phyloP scores from a whole-genome alignment of 1,139 yeast species.

The Candida gigantensis region DNA sequence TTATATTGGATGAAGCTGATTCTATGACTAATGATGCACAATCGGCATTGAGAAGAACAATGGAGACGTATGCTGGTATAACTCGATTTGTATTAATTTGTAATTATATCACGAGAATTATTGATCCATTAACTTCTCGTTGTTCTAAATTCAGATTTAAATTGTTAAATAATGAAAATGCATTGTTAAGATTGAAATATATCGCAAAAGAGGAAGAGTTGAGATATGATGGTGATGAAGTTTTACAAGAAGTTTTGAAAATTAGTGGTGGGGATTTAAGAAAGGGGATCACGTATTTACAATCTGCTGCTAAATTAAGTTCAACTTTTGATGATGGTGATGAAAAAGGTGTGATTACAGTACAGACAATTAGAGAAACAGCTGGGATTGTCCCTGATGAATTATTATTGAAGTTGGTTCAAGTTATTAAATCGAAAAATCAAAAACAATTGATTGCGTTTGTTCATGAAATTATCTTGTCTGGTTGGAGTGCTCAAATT shows the following conservation, averaged over 20 bases:
- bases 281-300: conserved; percentile 87
- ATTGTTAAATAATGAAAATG: conserved; percentile 69
- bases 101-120: conserved; percentile 92
- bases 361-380: conserved; percentile 60
- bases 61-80: conserved; percentile 90
- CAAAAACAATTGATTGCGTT: conserved; percentile 38
- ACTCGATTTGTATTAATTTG: conserved; percentile 94
- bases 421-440: conserved; percentile 39
- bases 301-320: conserved; percentile 75
- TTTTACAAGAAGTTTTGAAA: conserved; percentile 60
- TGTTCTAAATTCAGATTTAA: conserved; percentile 94
- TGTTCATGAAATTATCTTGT: conserved; percentile 58
- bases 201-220: conserved; percentile 60
- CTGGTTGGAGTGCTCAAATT: conserved; percentile 89
- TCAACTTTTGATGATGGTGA: conserved; percentile 23
- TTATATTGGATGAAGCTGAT: conserved; percentile 92
- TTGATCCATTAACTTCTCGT: conserved; percentile 93
- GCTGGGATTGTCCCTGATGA: conserved; percentile 82
- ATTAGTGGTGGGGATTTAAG: conserved; percentile 89
- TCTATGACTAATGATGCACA: conserved; percentile 99
- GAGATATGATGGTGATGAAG: conserved; percentile 45
- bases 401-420: conserved; percentile 46
- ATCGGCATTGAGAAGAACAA: conserved; percentile 89
- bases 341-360: conserved; percentile 42
- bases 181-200: conserved; percentile 62